phyloP scores from a whole-genome alignment of 140 eudicot genomes.

The Cichorium intybus region DNA sequence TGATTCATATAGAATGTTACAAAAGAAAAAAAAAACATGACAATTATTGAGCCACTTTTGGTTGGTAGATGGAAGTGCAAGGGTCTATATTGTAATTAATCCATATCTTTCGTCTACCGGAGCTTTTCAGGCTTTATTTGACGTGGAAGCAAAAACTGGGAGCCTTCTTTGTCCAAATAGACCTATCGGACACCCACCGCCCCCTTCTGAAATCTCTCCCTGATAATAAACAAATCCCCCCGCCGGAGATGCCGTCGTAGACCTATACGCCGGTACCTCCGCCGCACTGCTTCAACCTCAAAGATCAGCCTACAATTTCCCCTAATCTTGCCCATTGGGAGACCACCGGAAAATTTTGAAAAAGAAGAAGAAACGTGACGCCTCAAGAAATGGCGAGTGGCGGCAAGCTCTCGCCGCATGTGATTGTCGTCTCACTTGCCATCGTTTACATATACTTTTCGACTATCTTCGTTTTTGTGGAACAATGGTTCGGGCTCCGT shows the following conservation, averaged over 20 bases:
- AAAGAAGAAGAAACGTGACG: neutral
- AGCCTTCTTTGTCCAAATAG: constrained; percentile 1
- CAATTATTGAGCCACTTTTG: neutral
- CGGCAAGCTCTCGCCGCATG: constrained; percentile 48
- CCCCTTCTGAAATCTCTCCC: neutral
- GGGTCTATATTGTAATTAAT: neutral
- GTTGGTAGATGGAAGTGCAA: neutral
- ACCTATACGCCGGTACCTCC: constrained; percentile 54
- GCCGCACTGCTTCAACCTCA: constrained; percentile 11
- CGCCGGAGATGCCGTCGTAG: constrained; percentile 56
- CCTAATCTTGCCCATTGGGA: neutral
- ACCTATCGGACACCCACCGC: constrained; percentile 14
- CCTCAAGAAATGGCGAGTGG: constrained; percentile 31
- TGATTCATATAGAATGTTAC: no score
- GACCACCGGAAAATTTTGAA: constrained; percentile 7
- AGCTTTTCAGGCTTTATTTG: neutral
- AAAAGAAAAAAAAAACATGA: neutral
- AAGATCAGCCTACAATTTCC: constrained; percentile 12
- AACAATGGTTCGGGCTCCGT: constrained; percentile 78
- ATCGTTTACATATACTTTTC: constrained; percentile 65
- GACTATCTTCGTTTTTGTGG: constrained; percentile 58
- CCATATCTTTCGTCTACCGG: neutral
- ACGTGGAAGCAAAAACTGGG: neutral
- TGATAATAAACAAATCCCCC: constrained; percentile 15
- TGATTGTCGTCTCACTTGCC: constrained; percentile 45